A percentile compares a stretch with the other conserved stretches of the same genome.
Evolutionary conservation across 2,329 filamentous ascomycete species (phyloP).

Genomic region (Fusarium temperatum): DNA sequence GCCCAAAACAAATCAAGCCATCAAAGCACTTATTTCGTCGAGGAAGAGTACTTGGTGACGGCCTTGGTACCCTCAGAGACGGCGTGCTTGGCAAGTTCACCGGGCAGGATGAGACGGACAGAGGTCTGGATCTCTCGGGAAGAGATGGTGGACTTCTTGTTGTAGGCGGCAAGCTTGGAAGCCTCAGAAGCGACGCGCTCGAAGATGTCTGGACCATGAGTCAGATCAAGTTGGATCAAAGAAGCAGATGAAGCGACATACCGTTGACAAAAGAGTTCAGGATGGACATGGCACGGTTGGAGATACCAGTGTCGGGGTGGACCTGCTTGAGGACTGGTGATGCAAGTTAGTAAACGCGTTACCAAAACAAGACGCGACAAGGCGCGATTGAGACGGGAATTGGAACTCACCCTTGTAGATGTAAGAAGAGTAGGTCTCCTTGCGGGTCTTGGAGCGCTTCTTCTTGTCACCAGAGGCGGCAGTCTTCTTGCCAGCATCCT

Average conservation of each 20-base stretch:
- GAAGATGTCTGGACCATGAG: conserved; percentile 81
- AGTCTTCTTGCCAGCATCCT: conserved; percentile 99
- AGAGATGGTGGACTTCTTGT: conserved; percentile 99
- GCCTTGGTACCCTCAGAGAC: conserved; percentile 99
- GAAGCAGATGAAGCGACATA: conserved; percentile 55
- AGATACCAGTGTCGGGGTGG: conserved; percentile 99
- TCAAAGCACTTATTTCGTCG: conserved; percentile 85
- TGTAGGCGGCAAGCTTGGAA: conserved; percentile 98
- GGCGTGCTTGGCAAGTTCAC: conserved; percentile 99
- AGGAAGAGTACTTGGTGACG: conserved; percentile 99
- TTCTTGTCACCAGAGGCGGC: conserved; percentile 97
- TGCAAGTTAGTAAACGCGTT: conserved; percentile 36
- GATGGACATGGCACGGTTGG: conserved; percentile 99
- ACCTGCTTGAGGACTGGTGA: conserved; percentile 96
- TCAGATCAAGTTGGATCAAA: not conserved
- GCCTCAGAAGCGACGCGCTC: conserved; percentile 99
- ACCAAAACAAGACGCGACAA: not conserved
- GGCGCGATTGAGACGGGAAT: conserved; percentile 6
- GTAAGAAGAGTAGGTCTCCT: conserved; percentile 99
- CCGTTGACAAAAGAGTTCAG: conserved; percentile 99
- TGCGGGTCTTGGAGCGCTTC: conserved; percentile 99
- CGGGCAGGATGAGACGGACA: conserved; percentile 95
- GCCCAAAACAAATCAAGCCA: conserved; percentile 68
- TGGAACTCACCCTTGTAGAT: conserved; percentile 94
- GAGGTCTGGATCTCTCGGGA: conserved; percentile 99